Conservation (phyloP, 768 basidiomycete genomes). For the Mycena albidolilacea region DNA sequence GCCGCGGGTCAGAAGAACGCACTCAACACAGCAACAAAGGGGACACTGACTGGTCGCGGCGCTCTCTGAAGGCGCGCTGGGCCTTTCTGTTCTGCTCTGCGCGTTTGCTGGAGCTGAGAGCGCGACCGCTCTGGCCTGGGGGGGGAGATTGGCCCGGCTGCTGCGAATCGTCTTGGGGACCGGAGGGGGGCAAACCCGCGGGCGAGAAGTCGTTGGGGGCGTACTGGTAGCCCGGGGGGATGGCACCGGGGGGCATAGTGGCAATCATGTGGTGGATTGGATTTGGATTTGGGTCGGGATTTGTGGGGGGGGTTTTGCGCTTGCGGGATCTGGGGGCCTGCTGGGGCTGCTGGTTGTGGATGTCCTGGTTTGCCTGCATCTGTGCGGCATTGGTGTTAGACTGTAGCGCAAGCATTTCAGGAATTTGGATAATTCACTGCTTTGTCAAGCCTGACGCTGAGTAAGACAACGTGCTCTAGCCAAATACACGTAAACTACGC, state of each 20-base stretch:
- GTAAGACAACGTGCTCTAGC: neutral
- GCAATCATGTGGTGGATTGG: constrained; percentile 54
- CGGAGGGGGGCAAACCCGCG: constrained; percentile 62
- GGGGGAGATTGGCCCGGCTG: constrained; percentile 50
- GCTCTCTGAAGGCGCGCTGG: constrained; percentile 91
- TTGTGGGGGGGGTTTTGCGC: constrained; percentile 75
- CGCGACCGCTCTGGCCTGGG: constrained; percentile 57
- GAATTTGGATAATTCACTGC: neutral
- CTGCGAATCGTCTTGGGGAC: constrained; percentile 45
- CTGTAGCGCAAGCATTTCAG: constrained; percentile 14
- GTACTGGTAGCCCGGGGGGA: constrained; percentile 68
- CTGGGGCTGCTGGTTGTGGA: constrained; percentile 52
- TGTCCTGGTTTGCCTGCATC: constrained; percentile 25
- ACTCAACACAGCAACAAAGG: constrained; percentile 23
- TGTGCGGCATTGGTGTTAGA: constrained; percentile 23
- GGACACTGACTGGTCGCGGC: constrained; percentile 85
- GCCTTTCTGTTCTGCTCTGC: constrained; percentile 97
- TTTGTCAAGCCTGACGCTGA: neutral
- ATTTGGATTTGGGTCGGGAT: constrained; percentile 47
- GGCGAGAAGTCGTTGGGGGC: constrained; percentile 66
- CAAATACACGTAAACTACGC: constrained; percentile 30
- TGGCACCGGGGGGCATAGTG: constrained; percentile 51
- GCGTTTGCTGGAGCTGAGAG: constrained; percentile 85
- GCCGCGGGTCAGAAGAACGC: constrained; percentile 36
- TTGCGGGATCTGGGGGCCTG: constrained; percentile 68